phyloP scores from a whole-genome alignment of 2,329 filamentous ascomycete genomes.

The Hypoxylon sp. region DNA sequence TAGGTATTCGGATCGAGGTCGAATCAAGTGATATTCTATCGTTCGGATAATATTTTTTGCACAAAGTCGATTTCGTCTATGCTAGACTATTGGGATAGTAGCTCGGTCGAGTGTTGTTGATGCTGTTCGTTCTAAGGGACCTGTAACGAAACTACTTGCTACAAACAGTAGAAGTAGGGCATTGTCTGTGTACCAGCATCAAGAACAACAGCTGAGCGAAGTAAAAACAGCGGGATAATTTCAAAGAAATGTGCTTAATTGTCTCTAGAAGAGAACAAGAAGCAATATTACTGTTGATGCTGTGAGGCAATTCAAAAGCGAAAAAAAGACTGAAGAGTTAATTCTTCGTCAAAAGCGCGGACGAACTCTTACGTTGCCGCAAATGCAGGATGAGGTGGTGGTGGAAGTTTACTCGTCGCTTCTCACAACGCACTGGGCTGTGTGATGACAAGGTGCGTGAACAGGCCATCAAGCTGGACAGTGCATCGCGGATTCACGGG shows the following conservation, averaged over 20 bases:
- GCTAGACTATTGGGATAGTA: conserved; percentile 6
- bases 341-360: conserved; percentile 22
- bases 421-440: conserved; percentile 40
- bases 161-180: conserved; percentile 17
- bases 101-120: conserved; percentile 21
- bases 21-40: conserved; percentile 4
- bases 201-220: conserved; percentile 7
- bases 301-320: conserved; percentile 16
- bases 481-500: conserved; percentile 39
- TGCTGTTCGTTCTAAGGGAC: conserved; percentile 25
- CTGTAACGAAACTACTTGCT: conserved; percentile 27
- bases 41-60: conserved; percentile 5
- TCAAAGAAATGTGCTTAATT: conserved; percentile 7
- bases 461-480: conserved; percentile 21
- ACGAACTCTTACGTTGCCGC: conserved; percentile 39
- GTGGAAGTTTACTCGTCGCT: conserved; percentile 28
- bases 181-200: conserved; percentile 23
- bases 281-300: conserved; percentile 13
- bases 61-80: conserved; percentile 3
- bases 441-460: conserved; percentile 42
- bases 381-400: conserved; percentile 44
- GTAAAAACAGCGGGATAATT: background rate
- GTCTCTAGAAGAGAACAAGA: conserved; percentile 1
- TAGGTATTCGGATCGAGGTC: background rate
- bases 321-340: conserved; percentile 12